A percentile compares a stretch with the other conserved stretches of the same genome.
Conservation (phyloP, 305 asterid genomes). For the Fraxinus greggii region DNA sequence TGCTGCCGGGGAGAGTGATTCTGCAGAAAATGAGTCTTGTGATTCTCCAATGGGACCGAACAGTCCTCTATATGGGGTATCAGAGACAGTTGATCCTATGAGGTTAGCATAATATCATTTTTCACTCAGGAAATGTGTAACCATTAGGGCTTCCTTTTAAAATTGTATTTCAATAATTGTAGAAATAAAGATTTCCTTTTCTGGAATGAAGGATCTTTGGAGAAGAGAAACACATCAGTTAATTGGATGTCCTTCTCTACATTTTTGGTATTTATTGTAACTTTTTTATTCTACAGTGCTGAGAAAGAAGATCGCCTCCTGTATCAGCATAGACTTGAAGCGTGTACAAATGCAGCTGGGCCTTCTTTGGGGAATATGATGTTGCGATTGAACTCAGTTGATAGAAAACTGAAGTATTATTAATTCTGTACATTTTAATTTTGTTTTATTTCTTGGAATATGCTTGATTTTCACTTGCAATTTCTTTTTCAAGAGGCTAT, state of each 20-base stretch:
- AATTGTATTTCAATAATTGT: slow-evolving; percentile 6
- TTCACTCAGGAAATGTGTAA: slow-evolving; percentile 7
- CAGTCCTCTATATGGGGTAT: slow-evolving; percentile 87
- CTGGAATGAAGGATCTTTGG: background rate
- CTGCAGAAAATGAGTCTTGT: slow-evolving; percentile 99
- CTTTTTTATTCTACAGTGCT: slow-evolving; percentile 47
- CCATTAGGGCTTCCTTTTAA: slow-evolving; percentile 1
- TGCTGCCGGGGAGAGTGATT: slow-evolving; percentile 98
- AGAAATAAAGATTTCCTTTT: slow-evolving; percentile 1
- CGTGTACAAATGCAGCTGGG: slow-evolving; percentile 71
- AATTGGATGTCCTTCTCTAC: slow-evolving; percentile 9
- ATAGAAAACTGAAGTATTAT: slow-evolving; percentile 68
- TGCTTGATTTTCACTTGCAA: background rate
- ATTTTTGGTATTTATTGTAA: slow-evolving; percentile 18
- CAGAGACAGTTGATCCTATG: slow-evolving; percentile 77
- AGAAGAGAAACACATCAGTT: slow-evolving; percentile 6
- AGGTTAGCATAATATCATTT: slow-evolving; percentile 44
- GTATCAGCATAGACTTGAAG: slow-evolving; percentile 69
- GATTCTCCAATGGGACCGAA: slow-evolving; percentile 99
- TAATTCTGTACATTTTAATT: slow-evolving; percentile 10
- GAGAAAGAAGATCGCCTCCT: slow-evolving; percentile 83
- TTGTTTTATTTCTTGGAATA: background rate
- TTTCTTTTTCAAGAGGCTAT: slow-evolving; percentile 3
- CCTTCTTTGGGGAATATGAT: slow-evolving; percentile 80
- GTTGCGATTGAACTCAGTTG: slow-evolving; percentile 76